These are phyloP conservation scores for Teunomyces kruisii DNA, from an alignment of 805 yeast species.

Conservation along the genomic window DNA sequence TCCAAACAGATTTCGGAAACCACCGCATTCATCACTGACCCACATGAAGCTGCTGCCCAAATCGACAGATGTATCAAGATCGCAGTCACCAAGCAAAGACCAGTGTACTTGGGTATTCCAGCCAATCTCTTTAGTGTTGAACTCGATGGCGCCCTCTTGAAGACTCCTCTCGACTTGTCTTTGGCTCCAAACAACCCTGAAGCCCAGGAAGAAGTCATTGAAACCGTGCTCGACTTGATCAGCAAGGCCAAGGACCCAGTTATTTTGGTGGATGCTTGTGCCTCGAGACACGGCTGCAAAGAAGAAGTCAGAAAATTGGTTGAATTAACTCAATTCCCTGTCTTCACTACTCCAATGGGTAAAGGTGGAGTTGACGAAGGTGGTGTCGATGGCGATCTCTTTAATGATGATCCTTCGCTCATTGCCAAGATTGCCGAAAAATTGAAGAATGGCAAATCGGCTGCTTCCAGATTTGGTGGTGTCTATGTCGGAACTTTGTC, in stretches of 20 bases:
- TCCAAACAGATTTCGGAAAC: conserved; percentile 69
- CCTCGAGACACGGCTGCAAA: conserved; percentile 70
- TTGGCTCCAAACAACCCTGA: conserved; percentile 45
- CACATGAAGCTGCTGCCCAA: conserved; percentile 62
- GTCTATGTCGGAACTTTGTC: conserved; percentile 84
- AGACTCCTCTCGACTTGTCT: conserved; percentile 63
- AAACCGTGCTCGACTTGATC: conserved; percentile 49
- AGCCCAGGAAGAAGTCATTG: conserved; percentile 39
- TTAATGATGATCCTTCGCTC: conserved; percentile 25
- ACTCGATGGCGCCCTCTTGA: conserved; percentile 57
- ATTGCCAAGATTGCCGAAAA: conserved; percentile 21
- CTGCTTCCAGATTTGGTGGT: conserved; percentile 74
- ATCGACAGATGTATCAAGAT: conserved; percentile 74
- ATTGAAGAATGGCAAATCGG: conserved; percentile 21
- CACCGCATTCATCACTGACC: conserved; percentile 62
- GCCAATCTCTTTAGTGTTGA: conserved; percentile 71
- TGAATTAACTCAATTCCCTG: conserved; percentile 71
- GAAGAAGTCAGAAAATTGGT: conserved; percentile 64
- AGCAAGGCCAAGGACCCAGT: conserved; percentile 64
- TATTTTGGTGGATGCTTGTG: conserved; percentile 85
- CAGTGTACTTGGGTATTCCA: conserved; percentile 81
- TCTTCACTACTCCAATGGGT: conserved; percentile 89
- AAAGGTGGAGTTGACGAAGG: conserved; percentile 74
- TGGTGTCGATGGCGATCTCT: conserved; percentile 29
- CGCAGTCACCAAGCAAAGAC: conserved; percentile 72